These are phyloP conservation scores for Calonectria pteridis DNA, from an alignment of 2,329 filamentous ascomycete genomes.

Conservation along the genomic window DNA sequence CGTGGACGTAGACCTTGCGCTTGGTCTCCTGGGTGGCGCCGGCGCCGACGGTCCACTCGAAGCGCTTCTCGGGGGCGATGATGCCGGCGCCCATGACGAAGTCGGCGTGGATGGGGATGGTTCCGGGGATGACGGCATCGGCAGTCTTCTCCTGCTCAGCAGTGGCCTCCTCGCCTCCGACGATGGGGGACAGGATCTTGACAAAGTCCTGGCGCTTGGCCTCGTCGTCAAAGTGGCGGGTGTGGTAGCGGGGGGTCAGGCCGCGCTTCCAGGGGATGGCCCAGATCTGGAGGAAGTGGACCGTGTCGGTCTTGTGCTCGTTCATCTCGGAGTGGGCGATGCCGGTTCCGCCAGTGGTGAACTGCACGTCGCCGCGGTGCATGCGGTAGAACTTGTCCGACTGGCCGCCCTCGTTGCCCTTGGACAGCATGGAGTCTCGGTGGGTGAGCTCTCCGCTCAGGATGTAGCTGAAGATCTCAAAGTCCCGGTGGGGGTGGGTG, in stretches of 20 bases:
- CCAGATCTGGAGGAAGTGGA: slow-evolving; percentile 93
- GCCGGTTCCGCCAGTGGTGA: slow-evolving; percentile 87
- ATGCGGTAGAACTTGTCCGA: slow-evolving; percentile 78
- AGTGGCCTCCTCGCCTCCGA: slow-evolving; percentile 73
- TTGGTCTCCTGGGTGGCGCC: slow-evolving; percentile 63
- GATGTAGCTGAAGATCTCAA: slow-evolving; percentile 92
- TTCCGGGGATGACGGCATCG: slow-evolving; percentile 70
- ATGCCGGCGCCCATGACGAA: slow-evolving; percentile 86
- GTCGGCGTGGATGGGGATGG: slow-evolving; percentile 88
- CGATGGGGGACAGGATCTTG: slow-evolving; percentile 80
- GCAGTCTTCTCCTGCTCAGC: slow-evolving; percentile 73
- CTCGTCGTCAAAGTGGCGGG: slow-evolving; percentile 77
- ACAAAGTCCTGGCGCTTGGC: slow-evolving; percentile 79
- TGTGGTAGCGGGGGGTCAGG: slow-evolving; percentile 82
- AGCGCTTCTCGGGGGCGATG: slow-evolving; percentile 73
- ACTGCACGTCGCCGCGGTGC: slow-evolving; percentile 86
- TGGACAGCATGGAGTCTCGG: slow-evolving; percentile 85
- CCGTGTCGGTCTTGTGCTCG: slow-evolving; percentile 76
- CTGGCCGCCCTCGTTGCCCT: slow-evolving; percentile 69
- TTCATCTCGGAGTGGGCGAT: slow-evolving; percentile 88
- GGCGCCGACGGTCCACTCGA: slow-evolving; percentile 79
- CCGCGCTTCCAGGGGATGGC: slow-evolving; percentile 81
- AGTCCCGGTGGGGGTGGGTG: slow-evolving; percentile 86
- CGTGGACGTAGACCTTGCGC: slow-evolving; percentile 83
- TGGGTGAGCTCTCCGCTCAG: slow-evolving; percentile 89